Base-by-base conservation (phyloP, 768 basidiomycete species). In the Leccinum sublutescens region DNA sequence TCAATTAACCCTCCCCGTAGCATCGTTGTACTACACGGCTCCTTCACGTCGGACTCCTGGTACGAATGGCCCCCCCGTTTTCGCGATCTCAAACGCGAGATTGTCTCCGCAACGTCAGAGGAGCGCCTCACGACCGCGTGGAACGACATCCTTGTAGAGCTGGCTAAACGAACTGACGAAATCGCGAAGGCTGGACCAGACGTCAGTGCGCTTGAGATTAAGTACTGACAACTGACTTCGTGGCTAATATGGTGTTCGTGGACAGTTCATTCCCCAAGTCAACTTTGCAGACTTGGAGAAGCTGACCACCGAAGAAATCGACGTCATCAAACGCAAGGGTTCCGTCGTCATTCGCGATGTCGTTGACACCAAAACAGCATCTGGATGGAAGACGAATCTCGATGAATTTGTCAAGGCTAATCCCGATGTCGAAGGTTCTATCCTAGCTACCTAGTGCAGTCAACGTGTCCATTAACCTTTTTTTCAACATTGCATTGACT, bases 191-290 rank as follows among this genome's bases (percentile, higher is more conserved):
- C 76, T 58, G 85, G 85, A 2, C 71, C 81, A 0, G 74, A 82
- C 50, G 87, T 86, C 64, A 56, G 80, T 21, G 43, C 11, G 19
- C 6, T 29, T 54, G 25, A 49, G 25, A 2, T 45, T 2, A 15
- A 15, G 14, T 15, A 11, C 34, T 23, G 10, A 3, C 2, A 27
- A 19, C 56, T 43, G n/a, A 5, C 12, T 23, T 23, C 7, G 9
- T 54, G 38, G 54, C 21, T 54, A 43, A 29, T 15, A 23, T 33
- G 25, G 10, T 43, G 7, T 25, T 55, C 17, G 17, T 47, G 23
- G 27, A 57, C 50, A 88, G 86, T 81, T 78, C 62, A 78, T 89
- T 40, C 87, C 88, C 4, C 82, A 84, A 69, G 80, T 89, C 52
- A 74, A 81, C 17, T 87, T 87, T 66, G 66, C 76, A 4, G 80